Base-by-base conservation (phyloP, 352 stramenopile species). In the Discostella stelligera region DNA sequence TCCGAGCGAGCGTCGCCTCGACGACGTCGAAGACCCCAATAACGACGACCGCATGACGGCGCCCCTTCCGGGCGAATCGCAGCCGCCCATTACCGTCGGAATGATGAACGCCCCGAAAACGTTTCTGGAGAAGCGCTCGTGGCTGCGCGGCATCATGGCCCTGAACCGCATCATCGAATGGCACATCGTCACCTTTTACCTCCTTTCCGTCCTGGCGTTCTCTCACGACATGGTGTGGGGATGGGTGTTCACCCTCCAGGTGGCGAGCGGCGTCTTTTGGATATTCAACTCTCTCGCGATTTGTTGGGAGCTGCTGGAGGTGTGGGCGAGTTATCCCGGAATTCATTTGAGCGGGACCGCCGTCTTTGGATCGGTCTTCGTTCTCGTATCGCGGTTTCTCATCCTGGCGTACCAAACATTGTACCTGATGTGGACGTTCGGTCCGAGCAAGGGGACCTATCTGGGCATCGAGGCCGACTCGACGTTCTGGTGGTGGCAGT, bases 91-190 rank as follows among this genome's bases (percentile, higher is more conserved):
- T 41, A 92, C 94, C 3, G 93, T 97, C 67, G 94, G 88, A 13
- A 94, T 98, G 65, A 84, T 87, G 16, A 88, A 88, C 59, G 94
- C 95, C 8, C 94, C 96, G 4, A 99, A 99, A 89, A 98, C 96
- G 1, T 99, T 98, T 68, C 70, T 98, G 27, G 97, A 99, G 77
- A 98, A 98, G 79, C 91, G 97, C 16, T 98, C 94, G 39, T 98
- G 97, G 95, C 87, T 99, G 6, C 93, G 96, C 46, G 95, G 95
- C 14, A 88, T 98, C 39, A 94, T 98, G 44, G 95, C 96, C 5
- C 95, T 99, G 73, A 94, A 92, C 64, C 94, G 97, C 20, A 95
- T 99, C 50, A 94, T 98, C 56, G 97, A 98, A 79, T 99, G 98
- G 88, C 96, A 99, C 82, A 94, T 98, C 59, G 87, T 98, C 23